These are phyloP conservation scores for Alternaria atra DNA, from an alignment of 2,329 filamentous ascomycete genomes.

Conservation along the genomic window DNA sequence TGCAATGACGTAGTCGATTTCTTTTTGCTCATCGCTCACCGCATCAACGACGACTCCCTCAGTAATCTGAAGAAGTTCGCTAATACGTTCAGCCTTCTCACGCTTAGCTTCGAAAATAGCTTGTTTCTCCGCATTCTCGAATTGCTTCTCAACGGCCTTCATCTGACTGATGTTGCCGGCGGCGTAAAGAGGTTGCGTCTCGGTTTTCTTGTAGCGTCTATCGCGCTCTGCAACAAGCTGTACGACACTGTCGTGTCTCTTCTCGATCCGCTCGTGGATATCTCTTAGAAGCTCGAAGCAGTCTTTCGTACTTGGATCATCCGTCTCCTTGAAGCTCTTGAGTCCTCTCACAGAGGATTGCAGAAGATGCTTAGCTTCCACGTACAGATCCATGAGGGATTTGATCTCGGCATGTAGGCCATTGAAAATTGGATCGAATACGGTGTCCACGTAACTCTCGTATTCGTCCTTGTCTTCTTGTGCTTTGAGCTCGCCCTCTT, in stretches of 20 bases:
- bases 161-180: conserved; percentile 61
- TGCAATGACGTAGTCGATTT: conserved; percentile 58
- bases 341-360: conserved; percentile 36
- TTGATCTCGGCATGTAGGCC: conserved; percentile 61
- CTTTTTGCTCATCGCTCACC: conserved; percentile 61
- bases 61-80: conserved; percentile 60
- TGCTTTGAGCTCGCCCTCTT: conserved; percentile 61
- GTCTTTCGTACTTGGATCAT: conserved; percentile 29
- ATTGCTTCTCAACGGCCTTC: conserved; percentile 56
- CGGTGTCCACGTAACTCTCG: conserved; percentile 59
- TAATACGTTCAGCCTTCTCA: conserved; percentile 60
- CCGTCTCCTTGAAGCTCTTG: conserved; percentile 26
- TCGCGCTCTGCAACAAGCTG: conserved; percentile 63
- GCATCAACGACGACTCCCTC: conserved; percentile 61
- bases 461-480: conserved; percentile 63
- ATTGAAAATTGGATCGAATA: conserved; percentile 62
- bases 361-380: conserved; percentile 43
- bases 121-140: conserved; percentile 61
- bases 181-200: conserved; percentile 61
- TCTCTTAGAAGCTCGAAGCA: conserved; percentile 50
- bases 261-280: conserved; percentile 59
- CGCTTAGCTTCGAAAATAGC: conserved; percentile 60
- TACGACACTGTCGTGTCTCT: conserved; percentile 59
- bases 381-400: conserved; percentile 58
- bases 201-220: conserved; percentile 63